Conservation (phyloP, 2,329 filamentous ascomycete species). For the Arthroderma sp. region DNA sequence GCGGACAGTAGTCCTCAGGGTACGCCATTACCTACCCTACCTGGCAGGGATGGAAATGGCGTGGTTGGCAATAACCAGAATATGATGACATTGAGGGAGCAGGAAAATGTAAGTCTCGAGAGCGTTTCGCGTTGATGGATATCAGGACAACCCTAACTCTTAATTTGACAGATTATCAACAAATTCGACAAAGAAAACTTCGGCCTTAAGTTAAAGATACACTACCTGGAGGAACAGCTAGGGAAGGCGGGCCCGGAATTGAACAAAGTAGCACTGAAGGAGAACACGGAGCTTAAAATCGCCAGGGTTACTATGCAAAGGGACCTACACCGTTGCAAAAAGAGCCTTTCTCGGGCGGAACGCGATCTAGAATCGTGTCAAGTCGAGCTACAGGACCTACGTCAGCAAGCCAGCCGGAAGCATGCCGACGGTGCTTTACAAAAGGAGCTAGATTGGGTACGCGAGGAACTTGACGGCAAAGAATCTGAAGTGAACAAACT, state of each 20-base stretch:
- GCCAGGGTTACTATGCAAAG: constrained; percentile 79
- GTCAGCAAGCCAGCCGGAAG: constrained; percentile 65
- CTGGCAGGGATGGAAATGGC: constrained; percentile 48
- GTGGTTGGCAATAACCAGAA: constrained; percentile 68
- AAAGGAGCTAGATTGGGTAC: constrained; percentile 42
- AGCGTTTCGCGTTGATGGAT: background rate
- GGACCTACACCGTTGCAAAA: constrained; percentile 76
- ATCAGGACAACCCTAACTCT: constrained; percentile 2
- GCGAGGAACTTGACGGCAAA: constrained; percentile 37
- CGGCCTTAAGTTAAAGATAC: constrained; percentile 88
- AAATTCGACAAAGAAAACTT: constrained; percentile 98
- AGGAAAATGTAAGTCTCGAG: constrained; percentile 48
- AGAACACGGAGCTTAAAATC: constrained; percentile 94
- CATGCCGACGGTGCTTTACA: constrained; percentile 59
- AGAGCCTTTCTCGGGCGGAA: constrained; percentile 69
- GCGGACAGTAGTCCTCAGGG: constrained; percentile 69
- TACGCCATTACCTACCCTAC: constrained; percentile 63
- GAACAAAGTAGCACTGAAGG: constrained; percentile 75
- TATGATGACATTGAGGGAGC: constrained; percentile 79
- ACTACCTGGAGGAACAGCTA: constrained; percentile 85
- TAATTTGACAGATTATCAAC: constrained; percentile 52
- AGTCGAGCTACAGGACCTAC: constrained; percentile 66
- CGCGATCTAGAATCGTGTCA: constrained; percentile 74
- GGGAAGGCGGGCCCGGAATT: constrained; percentile 78
- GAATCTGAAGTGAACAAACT: constrained; percentile 30